phyloP scores from a whole-genome alignment of 441 rosid genomes.

The Raphanus hybrid region DNA sequence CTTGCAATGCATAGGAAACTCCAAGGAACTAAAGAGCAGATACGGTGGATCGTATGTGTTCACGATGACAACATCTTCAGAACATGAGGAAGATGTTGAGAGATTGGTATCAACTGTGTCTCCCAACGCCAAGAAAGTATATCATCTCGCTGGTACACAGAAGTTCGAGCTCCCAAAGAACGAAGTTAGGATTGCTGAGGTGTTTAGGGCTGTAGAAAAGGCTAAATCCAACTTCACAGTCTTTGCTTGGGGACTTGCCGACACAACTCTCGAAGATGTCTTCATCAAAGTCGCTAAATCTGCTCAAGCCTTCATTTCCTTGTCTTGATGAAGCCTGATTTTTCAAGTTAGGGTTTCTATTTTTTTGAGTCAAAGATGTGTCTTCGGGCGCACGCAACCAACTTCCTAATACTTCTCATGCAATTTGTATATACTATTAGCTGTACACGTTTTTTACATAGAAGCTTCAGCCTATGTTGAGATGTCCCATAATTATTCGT shows the following conservation, averaged over 20 bases:
- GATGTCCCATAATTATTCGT: too few relatives aligned
- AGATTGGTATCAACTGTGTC: slow-evolving; percentile 57
- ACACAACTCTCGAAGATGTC: slow-evolving; percentile 93
- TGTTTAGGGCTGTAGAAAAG: slow-evolving; percentile 72
- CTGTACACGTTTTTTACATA: not conserved
- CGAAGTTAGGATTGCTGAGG: slow-evolving; percentile 69
- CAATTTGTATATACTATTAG: not conserved
- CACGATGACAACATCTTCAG: slow-evolving; percentile 69
- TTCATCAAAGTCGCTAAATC: slow-evolving; percentile 86
- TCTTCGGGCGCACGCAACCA: not conserved
- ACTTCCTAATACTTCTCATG: not conserved
- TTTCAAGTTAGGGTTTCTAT: not conserved
- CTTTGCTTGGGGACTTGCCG: slow-evolving; percentile 92
- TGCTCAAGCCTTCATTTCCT: slow-evolving; percentile 52
- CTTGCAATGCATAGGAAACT: slow-evolving; percentile 88
- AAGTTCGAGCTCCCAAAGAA: slow-evolving; percentile 89
- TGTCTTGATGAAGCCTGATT: slow-evolving; percentile 41
- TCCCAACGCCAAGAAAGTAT: slow-evolving; percentile 72
- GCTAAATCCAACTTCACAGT: slow-evolving; percentile 76
- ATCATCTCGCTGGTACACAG: slow-evolving; percentile 86
- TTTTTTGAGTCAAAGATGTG: not conserved
- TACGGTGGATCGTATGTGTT: slow-evolving; percentile 88
- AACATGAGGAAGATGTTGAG: slow-evolving; percentile 70
- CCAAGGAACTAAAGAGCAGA: slow-evolving; percentile 87
- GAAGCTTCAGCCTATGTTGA: too few relatives aligned